Base-by-base conservation (phyloP, 805 yeast species). In the Monosporozyma aerobia region DNA sequence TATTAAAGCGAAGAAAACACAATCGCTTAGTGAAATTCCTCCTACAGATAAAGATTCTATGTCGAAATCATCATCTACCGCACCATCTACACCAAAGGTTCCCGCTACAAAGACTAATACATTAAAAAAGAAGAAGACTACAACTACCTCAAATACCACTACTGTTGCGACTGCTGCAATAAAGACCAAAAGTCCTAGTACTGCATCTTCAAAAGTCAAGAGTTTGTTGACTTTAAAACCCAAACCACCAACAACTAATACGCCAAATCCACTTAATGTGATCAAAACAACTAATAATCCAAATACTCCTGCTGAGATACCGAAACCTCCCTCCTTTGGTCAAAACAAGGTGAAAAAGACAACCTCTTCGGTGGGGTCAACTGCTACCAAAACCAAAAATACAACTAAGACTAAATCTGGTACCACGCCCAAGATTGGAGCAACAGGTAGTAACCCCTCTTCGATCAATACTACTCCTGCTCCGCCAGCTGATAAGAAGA, bases 311-410 rank as follows among this genome's bases (percentile, higher is more conserved):
- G 13, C 9, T 2, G 25, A 11, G 2, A 19, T 25, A 19, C 43
- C 43, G 2, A 39, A 39, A 8, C 14, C 13, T 23, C 14, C n/a
- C 16, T 5, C 45, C 13, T 22, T 29, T 11, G 23, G 16, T 13
- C 45, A 43, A 43, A 3, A 16, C 4, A 22, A 43, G 14, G 16
- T 9, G 5, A 43, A 43, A 22, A 47, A 27, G 3, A 19, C 25
- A 16, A 9, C 19, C 14, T 23, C 16, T 19, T 5, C 33, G 14
- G 10, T 8, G 8, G 19, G n/a, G 13, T 25, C 22, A 4, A 29
- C 39, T 53, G 50, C 48, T 27, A 48, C 40, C 27, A 30, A 32
- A 43, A 59, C 56, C 49, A 63, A 57, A 25, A 23, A 10, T 55
- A 61, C 39, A 35, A 14, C 16, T 5, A 35, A 35, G 16, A 13